phyloP scores from a whole-genome alignment of 805 yeast species.

The Saturnispora kantuleensis region DNA sequence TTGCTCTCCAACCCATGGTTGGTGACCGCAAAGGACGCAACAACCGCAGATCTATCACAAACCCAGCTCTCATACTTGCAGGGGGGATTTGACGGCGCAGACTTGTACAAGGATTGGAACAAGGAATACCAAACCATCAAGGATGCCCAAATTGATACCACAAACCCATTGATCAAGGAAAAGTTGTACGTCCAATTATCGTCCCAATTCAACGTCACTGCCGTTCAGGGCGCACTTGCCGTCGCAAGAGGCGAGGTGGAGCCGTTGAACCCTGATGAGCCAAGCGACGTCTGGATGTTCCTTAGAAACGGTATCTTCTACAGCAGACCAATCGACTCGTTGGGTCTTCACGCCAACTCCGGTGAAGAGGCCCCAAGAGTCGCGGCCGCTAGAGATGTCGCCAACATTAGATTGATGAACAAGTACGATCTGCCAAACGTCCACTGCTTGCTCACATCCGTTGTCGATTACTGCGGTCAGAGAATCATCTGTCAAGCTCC shows the following conservation, averaged over 20 bases:
- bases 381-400: constrained; percentile 68
- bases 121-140: constrained; percentile 79
- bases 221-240: constrained; percentile 71
- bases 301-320: constrained; percentile 80
- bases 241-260: constrained; percentile 63
- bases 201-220: constrained; percentile 65
- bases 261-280: constrained; percentile 76
- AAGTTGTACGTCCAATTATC: constrained; percentile 59
- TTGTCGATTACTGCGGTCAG: constrained; percentile 84
- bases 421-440: constrained; percentile 53
- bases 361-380: constrained; percentile 83
- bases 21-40: constrained; percentile 21
- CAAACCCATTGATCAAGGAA: constrained; percentile 63
- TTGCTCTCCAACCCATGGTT: constrained; percentile 73
- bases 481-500: constrained; percentile 90
- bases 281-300: constrained; percentile 51
- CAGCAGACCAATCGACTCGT: constrained; percentile 63
- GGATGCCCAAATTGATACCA: constrained; percentile 51
- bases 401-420: constrained; percentile 60
- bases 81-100: constrained; percentile 53
- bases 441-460: constrained; percentile 67
- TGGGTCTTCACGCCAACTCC: constrained; percentile 49
- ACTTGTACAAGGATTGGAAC: constrained; percentile 68
- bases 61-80: constrained; percentile 44
- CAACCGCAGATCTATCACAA: constrained; percentile 46